Conservation (phyloP, 2,329 filamentous ascomycete species). For the Diaporthe ilicicola region DNA sequence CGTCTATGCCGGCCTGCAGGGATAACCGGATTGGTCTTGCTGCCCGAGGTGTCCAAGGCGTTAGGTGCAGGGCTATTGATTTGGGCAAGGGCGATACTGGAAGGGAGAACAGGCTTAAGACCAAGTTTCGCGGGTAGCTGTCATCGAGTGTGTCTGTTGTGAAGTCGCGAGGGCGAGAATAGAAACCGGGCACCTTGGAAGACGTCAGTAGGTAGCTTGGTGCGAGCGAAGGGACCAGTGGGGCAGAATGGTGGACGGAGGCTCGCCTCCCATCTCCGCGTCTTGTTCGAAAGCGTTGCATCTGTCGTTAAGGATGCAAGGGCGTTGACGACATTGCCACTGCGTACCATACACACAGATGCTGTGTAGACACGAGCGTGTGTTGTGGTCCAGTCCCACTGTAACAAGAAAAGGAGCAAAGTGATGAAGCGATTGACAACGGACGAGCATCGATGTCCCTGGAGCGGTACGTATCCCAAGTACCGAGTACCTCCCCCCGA, state of each 20-base stretch:
- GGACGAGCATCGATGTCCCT: background rate
- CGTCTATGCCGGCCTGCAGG: conserved; percentile 8
- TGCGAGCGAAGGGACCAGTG: background rate
- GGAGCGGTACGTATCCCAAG: background rate
- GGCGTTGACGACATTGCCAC: background rate
- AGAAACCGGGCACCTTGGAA: background rate
- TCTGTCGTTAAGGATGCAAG: background rate
- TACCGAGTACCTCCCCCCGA: background rate
- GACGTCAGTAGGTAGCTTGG: background rate
- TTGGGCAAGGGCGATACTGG: background rate
- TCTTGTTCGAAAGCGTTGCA: background rate
- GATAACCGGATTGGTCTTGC: conserved; percentile 7
- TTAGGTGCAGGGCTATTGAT: background rate
- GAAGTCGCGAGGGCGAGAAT: background rate
- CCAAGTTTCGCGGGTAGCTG: background rate
- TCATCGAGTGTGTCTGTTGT: background rate
- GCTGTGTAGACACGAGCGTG: background rate
- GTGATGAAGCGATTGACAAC: background rate
- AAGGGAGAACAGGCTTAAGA: background rate
- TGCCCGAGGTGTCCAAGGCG: background rate
- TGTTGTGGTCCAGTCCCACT: background rate
- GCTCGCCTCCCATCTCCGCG: background rate
- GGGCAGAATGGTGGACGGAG: background rate
- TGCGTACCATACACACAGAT: background rate
- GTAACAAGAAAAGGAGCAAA: background rate